Evolutionary conservation across 1,284 basidiomycete species (phyloP).

Genomic region (Leccinum pallidistipes): DNA sequence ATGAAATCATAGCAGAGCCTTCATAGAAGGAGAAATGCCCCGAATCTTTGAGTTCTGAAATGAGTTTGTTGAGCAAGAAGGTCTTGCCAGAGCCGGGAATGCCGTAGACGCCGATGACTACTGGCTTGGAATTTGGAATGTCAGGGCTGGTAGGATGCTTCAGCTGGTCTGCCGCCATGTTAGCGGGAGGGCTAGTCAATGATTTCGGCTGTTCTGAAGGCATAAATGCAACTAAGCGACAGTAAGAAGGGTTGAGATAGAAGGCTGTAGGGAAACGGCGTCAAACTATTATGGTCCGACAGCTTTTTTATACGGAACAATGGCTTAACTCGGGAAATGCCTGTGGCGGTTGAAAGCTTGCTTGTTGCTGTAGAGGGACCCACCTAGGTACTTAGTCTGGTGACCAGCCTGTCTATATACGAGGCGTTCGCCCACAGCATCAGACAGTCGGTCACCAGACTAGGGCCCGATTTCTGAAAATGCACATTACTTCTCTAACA

Average conservation of each 20-base stretch:
- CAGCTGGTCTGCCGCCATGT: conserved; percentile 6
- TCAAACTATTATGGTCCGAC: too few species aligned
- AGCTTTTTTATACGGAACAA: too few species aligned
- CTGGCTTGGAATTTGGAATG: conserved; percentile 11
- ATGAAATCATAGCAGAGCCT: conserved; percentile 14
- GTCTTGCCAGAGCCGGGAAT: conserved; percentile 16
- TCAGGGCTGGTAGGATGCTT: conserved; percentile 3
- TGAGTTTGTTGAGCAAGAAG: conserved; percentile 10
- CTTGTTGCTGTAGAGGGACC: too few species aligned
- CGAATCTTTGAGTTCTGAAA: conserved; percentile 11
- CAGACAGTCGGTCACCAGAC: too few species aligned
- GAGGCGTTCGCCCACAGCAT: too few species aligned
- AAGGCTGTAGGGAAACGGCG: not conserved
- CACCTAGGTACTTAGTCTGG: too few species aligned
- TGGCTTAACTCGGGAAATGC: too few species aligned
- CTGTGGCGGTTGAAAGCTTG: too few species aligned
- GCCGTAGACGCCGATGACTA: conserved; percentile 11
- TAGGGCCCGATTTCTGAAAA: too few species aligned
- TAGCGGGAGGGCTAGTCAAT: conserved; percentile 5
- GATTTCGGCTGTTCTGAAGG: conserved; percentile 5
- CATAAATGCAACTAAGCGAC: conserved; percentile 2
- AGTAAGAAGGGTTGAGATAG: not conserved
- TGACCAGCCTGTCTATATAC: too few species aligned
- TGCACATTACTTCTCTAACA: too few species aligned
- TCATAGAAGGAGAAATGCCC: conserved; percentile 12